These are phyloP conservation scores for Sphaerobolus stellatus DNA, from an alignment of 1,284 basidiomycete genomes.

Conservation along the genomic window DNA sequence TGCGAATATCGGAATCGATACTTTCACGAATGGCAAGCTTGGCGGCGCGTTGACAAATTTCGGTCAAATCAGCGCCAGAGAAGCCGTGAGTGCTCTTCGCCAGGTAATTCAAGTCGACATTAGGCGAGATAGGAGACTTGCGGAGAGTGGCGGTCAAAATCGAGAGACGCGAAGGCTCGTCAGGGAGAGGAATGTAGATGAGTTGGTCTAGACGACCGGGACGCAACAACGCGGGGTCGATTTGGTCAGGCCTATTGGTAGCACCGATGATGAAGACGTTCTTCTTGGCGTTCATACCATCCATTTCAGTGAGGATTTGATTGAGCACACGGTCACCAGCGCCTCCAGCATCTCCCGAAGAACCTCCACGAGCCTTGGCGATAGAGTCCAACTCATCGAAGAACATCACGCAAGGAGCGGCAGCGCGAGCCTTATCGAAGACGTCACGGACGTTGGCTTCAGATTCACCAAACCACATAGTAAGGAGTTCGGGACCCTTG, in stretches of 20 bases:
- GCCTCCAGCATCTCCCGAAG: conserved; percentile 87
- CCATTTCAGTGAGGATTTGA: conserved; percentile 99
- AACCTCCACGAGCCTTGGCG: conserved; percentile 89
- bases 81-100: conserved; percentile 96
- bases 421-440: conserved; percentile 99
- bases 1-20: conserved; percentile 90
- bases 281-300: conserved; percentile 99
- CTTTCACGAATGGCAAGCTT: conserved; percentile 95
- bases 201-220: conserved; percentile 97
- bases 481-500: conserved; percentile 95
- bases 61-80: conserved; percentile 99
- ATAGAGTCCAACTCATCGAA: conserved; percentile 99
- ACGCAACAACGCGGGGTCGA: conserved; percentile 94
- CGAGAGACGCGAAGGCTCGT: conserved; percentile 87
- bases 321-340: conserved; percentile 97
- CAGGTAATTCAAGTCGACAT: conserved; percentile 86
- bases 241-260: conserved; percentile 99
- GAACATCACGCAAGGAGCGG: conserved; percentile 99
- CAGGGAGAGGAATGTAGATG: conserved; percentile 92
- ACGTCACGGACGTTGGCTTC: conserved; percentile 99
- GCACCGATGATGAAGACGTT: conserved; percentile 99
- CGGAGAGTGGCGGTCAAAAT: conserved; percentile 91
- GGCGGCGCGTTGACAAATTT: conserved; percentile 97
- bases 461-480: conserved; percentile 99
- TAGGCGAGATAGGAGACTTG: conserved; percentile 87